Conservation (phyloP, 768 basidiomycete species). For the Hydnum rufescens region DNA sequence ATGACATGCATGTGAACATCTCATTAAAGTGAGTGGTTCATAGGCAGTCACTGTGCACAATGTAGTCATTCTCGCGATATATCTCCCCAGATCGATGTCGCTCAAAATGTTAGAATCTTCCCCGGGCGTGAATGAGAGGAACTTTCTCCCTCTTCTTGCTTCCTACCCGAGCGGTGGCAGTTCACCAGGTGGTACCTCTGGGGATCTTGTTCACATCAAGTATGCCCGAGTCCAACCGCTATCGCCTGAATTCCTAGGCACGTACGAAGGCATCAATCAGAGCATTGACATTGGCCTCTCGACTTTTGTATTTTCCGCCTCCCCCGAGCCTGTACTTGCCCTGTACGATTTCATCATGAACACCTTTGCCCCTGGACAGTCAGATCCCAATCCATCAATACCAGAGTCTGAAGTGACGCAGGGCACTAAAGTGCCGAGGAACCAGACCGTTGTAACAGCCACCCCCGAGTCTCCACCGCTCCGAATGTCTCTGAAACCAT, state of each 20-base stretch:
- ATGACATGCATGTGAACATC: slow-evolving; percentile 58
- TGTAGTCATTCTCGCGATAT: neutral
- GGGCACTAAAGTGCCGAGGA: neutral
- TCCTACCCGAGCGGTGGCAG: no score
- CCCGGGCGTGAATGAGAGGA: neutral
- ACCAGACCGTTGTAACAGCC: neutral
- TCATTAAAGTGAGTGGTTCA: neutral
- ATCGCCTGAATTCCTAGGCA: slow-evolving; percentile 66
- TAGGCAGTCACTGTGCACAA: neutral
- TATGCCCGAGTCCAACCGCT: slow-evolving; percentile 65
- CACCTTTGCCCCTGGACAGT: slow-evolving; percentile 54
- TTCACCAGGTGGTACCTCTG: slow-evolving; percentile 6
- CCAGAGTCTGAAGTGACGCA: neutral
- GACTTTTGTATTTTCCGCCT: slow-evolving; percentile 72
- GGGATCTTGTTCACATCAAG: slow-evolving; percentile 56
- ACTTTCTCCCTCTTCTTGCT: neutral
- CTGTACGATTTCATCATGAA: slow-evolving; percentile 96
- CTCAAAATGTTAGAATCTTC: neutral
- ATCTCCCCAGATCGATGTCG: neutral
- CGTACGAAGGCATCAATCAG: slow-evolving; percentile 75
- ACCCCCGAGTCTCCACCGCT: slow-evolving; percentile 3
- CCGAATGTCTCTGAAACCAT: slow-evolving; percentile 25
- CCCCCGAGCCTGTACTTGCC: slow-evolving; percentile 76
- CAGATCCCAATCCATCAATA: neutral
- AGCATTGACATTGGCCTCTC: slow-evolving; percentile 72